These are phyloP conservation scores for Lentinula sp. DNA, from an alignment of 768 basidiomycete species.

Conservation along the genomic window DNA sequence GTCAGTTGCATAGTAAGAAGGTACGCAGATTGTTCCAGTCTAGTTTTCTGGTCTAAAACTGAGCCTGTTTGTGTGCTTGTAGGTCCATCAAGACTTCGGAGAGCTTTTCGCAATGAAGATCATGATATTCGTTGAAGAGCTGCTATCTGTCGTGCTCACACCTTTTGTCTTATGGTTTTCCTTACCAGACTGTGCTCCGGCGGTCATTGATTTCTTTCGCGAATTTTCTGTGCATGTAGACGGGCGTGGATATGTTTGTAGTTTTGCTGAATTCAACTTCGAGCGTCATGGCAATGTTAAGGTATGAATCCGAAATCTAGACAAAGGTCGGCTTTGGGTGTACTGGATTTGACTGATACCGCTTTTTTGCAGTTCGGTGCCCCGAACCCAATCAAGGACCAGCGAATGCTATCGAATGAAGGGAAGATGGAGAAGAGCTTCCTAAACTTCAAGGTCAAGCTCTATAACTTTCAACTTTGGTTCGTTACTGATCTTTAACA, in stretches of 20 bases:
- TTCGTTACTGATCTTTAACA: not conserved
- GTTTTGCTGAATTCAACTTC: slow-evolving; percentile 98
- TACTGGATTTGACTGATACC: not conserved
- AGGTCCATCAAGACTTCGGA: slow-evolving; percentile 91
- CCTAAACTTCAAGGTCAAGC: slow-evolving; percentile 76
- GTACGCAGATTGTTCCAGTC: slow-evolving; percentile 28
- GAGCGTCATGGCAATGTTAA: slow-evolving; percentile 90
- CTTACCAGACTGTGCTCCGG: slow-evolving; percentile 81
- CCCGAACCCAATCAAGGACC: slow-evolving; percentile 59
- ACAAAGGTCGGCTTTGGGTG: not conserved
- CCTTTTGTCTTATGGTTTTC: slow-evolving; percentile 94
- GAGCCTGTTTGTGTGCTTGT: not conserved
- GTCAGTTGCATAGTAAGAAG: slow-evolving; percentile 81
- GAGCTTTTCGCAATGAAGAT: slow-evolving; percentile 93
- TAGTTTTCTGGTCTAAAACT: not conserved
- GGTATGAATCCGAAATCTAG: slow-evolving; percentile 30
- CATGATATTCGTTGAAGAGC: slow-evolving; percentile 79
- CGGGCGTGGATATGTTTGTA: slow-evolving; percentile 93
- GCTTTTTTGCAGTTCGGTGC: slow-evolving; percentile 67
- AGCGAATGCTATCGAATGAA: slow-evolving; percentile 78
- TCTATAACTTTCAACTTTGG: not conserved
- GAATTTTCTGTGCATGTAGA: slow-evolving; percentile 98
- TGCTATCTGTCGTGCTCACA: slow-evolving; percentile 87
- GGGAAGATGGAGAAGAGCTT: slow-evolving; percentile 99
- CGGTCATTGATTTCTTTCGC: slow-evolving; percentile 95